Conservation (phyloP, 2,329 filamentous ascomycete species). For the Mycogone perniciosa region DNA sequence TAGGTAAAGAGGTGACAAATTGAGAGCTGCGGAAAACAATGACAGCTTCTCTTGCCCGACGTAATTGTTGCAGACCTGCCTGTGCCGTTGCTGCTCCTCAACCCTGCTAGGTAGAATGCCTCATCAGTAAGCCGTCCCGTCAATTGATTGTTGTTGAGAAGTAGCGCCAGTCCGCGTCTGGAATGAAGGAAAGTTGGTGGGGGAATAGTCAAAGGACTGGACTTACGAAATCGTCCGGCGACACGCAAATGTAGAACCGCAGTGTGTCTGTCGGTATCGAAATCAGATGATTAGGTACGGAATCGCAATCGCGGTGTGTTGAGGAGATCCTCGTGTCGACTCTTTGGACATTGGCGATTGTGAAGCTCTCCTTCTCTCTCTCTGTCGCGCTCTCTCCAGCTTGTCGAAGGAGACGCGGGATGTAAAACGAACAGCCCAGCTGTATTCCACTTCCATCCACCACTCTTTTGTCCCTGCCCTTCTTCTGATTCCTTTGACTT, state of each 20-base stretch:
- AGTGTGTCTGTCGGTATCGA: not conserved
- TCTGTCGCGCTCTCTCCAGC: not conserved
- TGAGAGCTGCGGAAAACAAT: not conserved
- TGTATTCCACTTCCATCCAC: not conserved
- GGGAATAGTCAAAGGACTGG: not conserved
- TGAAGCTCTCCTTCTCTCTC: not conserved
- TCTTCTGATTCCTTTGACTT: not conserved
- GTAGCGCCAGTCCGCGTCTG: constrained; percentile 15
- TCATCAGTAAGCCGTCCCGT: constrained; percentile 11
- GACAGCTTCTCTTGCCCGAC: constrained; percentile 4
- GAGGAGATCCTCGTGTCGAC: too few relatives aligned
- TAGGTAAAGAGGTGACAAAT: too few relatives aligned
- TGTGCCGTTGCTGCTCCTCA: not conserved
- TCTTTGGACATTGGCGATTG: not conserved
- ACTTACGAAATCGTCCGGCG: constrained; percentile 2
- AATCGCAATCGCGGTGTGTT: too few relatives aligned
- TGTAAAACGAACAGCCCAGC: not conserved
- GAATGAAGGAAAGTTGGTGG: constrained; percentile 17
- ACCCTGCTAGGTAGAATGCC: constrained; percentile 4
- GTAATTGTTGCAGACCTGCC: not conserved
- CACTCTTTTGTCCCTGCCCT: not conserved
- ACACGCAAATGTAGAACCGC: not conserved
- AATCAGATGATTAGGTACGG: too few relatives aligned
- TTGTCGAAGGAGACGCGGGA: not conserved
- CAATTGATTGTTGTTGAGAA: constrained; percentile 16